Base-by-base conservation (phyloP, 176 grass and related monocot species). In the Lolium perenne region DNA sequence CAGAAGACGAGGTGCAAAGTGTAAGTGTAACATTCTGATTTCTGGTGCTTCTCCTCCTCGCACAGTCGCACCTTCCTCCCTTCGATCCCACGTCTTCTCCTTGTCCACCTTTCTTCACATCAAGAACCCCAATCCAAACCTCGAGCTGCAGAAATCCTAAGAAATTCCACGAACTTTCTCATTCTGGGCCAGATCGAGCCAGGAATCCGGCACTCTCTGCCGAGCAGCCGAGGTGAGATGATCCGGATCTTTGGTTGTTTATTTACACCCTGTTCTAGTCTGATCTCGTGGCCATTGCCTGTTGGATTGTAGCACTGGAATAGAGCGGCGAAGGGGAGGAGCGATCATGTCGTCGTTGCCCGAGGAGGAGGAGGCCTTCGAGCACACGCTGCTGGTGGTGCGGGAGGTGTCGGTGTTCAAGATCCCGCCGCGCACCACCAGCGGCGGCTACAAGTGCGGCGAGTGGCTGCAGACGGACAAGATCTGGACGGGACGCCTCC, bases 401-500 rank as follows among this genome's bases (percentile, higher is more conserved):
- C 94, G 97, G 0, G 97, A 99, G 88, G 97, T 96, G 58, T 90
- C 87, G 26, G 94, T 94, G 79, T 99, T 94, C 88, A 96, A 99
- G 92, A 99, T 99, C 86, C 94, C 94, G 60, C 94, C 97, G 16
- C 92, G 97, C 68, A 87, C 78, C 85, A 94, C 88, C 78, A 96
- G 94, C 57, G 97, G 97, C 61, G 97, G 97, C 69, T 96, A 99
- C 94, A 99, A 99, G 82, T 99, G 94, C 60, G 97, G 97, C 25
- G 97, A 99, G 90, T 99, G 97, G 97, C 92, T 96, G 50, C 94
- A 99, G 82, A 91, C 97, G 35, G 92, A 99, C 82, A 95, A 91
- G 94, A 99, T 99, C 90, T 99, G 97, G 97, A 90, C 92, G 38
- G 97, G 97, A 22, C 93, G 94, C 78, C 97, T 99, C 88, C 94